Conservation (phyloP, 768 basidiomycete genomes). For the Hygrophorus pudorinus region DNA sequence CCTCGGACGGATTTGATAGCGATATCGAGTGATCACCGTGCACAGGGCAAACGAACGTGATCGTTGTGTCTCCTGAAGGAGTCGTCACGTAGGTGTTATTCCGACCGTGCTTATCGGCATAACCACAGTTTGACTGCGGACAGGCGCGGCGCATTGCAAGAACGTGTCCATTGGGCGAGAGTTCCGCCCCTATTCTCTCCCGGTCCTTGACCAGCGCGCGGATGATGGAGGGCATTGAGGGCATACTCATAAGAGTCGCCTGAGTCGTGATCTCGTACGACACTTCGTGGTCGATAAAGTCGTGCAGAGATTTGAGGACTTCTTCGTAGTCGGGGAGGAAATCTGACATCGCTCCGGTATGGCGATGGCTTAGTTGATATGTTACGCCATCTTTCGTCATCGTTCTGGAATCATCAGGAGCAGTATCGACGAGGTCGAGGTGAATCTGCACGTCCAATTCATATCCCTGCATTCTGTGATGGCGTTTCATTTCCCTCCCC, state of each 20-base stretch:
- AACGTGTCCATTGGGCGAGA: slow-evolving; percentile 9
- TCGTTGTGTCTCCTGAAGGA: slow-evolving; percentile 10
- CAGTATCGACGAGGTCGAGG: slow-evolving; percentile 22
- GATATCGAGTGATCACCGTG: slow-evolving; percentile 17
- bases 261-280: slow-evolving; percentile 12
- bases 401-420: slow-evolving; percentile 9
- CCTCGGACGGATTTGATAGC: slow-evolving; percentile 9
- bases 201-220: slow-evolving; percentile 9
- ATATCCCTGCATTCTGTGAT: neutral
- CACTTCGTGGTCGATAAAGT: slow-evolving; percentile 6
- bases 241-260: slow-evolving; percentile 9
- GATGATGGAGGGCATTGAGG: slow-evolving; percentile 11
- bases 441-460: slow-evolving; percentile 10
- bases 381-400: slow-evolving; percentile 8
- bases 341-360: slow-evolving; percentile 9
- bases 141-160: slow-evolving; percentile 18
- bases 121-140: slow-evolving; percentile 16
- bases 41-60: slow-evolving; percentile 17
- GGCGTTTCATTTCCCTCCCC: slow-evolving; percentile 12
- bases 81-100: slow-evolving; percentile 11
- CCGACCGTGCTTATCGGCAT: slow-evolving; percentile 16
- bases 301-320: slow-evolving; percentile 9
- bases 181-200: slow-evolving; percentile 10
- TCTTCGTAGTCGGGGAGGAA: slow-evolving; percentile 16
- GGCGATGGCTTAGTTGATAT: slow-evolving; percentile 19